These are phyloP conservation scores for Lasiosphaeriaceae sp. DNA, from an alignment of 495 filamentous ascomycete species.

Conservation along the genomic window DNA sequence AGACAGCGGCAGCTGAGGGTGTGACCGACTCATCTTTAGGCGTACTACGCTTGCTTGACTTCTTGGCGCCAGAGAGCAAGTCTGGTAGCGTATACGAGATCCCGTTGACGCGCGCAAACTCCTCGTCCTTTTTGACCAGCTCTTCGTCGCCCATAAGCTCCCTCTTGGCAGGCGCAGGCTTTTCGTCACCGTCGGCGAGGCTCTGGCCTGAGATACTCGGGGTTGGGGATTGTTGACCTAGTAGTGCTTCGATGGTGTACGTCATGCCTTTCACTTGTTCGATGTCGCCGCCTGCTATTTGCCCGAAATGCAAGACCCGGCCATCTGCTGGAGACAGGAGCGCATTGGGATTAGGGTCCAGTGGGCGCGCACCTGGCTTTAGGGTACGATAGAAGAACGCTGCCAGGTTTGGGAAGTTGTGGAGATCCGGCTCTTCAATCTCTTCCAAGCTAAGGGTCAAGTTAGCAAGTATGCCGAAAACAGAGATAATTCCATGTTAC, in stretches of 20 bases:
- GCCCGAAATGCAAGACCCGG: conserved; percentile 84
- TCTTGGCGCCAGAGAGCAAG: conserved; percentile 70
- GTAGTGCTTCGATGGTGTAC: conserved; percentile 87
- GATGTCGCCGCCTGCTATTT: conserved; percentile 88
- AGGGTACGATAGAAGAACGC: conserved; percentile 96
- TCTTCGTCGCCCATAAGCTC: conserved; percentile 49
- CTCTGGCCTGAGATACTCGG: conserved; percentile 33
- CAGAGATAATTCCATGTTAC: conserved; percentile 5
- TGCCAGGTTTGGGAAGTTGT: conserved; percentile 85
- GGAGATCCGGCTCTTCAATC: conserved; percentile 80
- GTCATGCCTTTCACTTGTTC: conserved; percentile 99
- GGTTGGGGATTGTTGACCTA: conserved; percentile 60
- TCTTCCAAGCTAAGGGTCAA: conserved; percentile 61
- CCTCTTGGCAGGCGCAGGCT: conserved; percentile 11
- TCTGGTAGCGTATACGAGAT: conserved; percentile 93
- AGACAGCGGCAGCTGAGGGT: conserved; percentile 63
- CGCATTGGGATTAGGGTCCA: conserved; percentile 74
- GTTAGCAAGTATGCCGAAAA: background rate
- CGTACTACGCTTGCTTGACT: conserved; percentile 29
- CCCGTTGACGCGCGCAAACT: conserved; percentile 93
- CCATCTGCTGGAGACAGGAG: conserved; percentile 88
- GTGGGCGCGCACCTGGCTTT: conserved; percentile 83
- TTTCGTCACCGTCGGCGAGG: conserved; percentile 13
- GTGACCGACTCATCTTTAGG: conserved; percentile 47
- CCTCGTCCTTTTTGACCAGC: conserved; percentile 70